Percentiles rank a stretch among this genome's conserved stretches.
Conservation (phyloP, 208 protist species). For the Leishmania braziliensis region DNA sequence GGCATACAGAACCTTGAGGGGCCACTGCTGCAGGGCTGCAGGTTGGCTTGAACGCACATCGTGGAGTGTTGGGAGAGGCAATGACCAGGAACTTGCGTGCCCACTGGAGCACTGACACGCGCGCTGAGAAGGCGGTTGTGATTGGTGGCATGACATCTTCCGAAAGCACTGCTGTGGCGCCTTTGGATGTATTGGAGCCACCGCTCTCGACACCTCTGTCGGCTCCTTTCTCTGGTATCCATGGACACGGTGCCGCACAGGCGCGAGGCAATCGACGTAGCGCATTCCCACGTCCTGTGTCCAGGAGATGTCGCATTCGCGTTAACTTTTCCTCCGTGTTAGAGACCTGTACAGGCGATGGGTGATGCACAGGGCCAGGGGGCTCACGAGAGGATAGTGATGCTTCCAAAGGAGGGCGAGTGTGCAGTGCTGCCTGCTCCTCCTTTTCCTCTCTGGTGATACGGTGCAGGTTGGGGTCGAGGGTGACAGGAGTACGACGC, state of each 20-base stretch:
- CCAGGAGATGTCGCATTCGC: constrained; percentile 30
- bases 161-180: background rate
- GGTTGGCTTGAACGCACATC: background rate
- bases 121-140: background rate
- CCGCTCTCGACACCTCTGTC: background rate
- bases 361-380: background rate
- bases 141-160: constrained; percentile 5
- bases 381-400: background rate
- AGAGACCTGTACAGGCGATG: background rate
- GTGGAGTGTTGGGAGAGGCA: background rate
- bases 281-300: constrained; percentile 27
- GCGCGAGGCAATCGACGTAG: constrained; percentile 30
- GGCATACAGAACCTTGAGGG: background rate
- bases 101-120: constrained; percentile 32
- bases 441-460: constrained; percentile 22
- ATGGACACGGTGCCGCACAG: constrained; percentile 18
- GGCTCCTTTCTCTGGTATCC: constrained; percentile 8
- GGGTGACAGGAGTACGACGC: constrained; percentile 29
- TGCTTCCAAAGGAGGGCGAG: background rate
- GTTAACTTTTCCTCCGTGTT: constrained; percentile 7
- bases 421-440: background rate
- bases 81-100: constrained; percentile 40
- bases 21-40: background rate
- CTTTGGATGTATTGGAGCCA: too few species aligned
- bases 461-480: constrained; percentile 19